phyloP scores from a whole-genome alignment of 306 rosid species.

The Cercis canadensis region DNA sequence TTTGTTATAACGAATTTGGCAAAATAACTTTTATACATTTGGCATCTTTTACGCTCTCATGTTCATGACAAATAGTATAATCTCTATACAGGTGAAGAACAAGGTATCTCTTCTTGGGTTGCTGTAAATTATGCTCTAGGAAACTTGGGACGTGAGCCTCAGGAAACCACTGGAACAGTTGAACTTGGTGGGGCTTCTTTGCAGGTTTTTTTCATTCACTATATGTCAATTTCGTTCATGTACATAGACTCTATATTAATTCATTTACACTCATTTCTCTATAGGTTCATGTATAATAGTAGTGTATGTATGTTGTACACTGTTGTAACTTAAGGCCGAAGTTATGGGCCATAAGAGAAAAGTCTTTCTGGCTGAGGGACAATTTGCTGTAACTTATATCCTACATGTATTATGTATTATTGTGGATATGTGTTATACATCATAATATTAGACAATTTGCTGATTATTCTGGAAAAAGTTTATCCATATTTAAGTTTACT shows the following conservation, averaged over 20 bases:
- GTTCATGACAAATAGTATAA: conserved; percentile 20
- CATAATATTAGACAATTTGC: background rate
- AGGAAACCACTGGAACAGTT: conserved; percentile 57
- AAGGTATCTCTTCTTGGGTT: conserved; percentile 61
- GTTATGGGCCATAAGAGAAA: too few species aligned
- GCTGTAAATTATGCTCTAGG: conserved; percentile 64
- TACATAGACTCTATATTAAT: background rate
- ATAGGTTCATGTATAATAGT: background rate
- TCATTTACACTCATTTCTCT: conserved; percentile 9
- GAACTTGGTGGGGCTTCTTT: conserved; percentile 66
- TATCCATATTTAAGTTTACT: background rate
- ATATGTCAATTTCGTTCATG: conserved; percentile 5
- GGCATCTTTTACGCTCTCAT: conserved; percentile 18
- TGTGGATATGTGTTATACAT: background rate
- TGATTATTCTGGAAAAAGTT: background rate
- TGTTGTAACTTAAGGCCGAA: too few species aligned
- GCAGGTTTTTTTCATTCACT: conserved; percentile 56
- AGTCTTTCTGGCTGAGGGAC: too few species aligned
- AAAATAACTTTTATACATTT: background rate
- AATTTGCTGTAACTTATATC: too few species aligned
- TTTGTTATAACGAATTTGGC: background rate
- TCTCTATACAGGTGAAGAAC: conserved; percentile 48
- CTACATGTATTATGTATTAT: too few species aligned
- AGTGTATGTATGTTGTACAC: too few species aligned
- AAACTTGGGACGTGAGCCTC: conserved; percentile 52